Base-by-base conservation (phyloP, 352 stramenopile species). In the Globisporangium viniferum region DNA sequence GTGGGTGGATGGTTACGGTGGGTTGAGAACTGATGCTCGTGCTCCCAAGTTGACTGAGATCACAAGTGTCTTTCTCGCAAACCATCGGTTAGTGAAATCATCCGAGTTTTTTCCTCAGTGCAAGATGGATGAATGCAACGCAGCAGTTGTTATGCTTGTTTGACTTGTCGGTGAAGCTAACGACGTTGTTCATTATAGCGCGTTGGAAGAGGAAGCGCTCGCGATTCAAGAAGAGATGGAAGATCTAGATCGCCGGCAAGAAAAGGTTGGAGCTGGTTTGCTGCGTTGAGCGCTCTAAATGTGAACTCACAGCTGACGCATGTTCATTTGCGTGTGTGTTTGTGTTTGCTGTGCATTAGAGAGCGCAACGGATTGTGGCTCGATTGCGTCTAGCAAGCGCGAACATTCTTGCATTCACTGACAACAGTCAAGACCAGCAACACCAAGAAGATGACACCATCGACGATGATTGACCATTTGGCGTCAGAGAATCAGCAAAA, bases 181-280 rank as follows among this genome's bases (percentile, higher is more conserved):
- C 29, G 8, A 1, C 64, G n/a, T n/a, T 58, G 59, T 9, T 31
- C 14, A 53, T 27, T 46, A 5, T n/a, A 91, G 83, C 18, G 77
- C 80, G 62, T 67, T 91, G 27, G 80, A 84, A 53, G 74, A 77
- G 8, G 82, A 93, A 41, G 78, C 76, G 1, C 64, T 64, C 5
- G 76, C 65, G 65, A 89, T 93, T 54, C 84, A 90, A 73, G 74
- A 66, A 9, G 84, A 87, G 62, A 75, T 93, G 69, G 75, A 89
- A 10, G 72, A 86, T 33, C 69, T 93, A 27, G 57, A 90, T 56
- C 69, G 70, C 18, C 77, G 78, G 44, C 84, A 93, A 70, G 79
- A 90, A 61, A 56, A 53, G 70, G 84, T 90, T 18, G 29, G 57
- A 14, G 3, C n/a, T 69, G 44, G 44, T 27, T n/a, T 35, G 27